These are phyloP conservation scores for Amphirosellinia nigrospora DNA, from an alignment of 495 filamentous ascomycete genomes.

Conservation along the genomic window DNA sequence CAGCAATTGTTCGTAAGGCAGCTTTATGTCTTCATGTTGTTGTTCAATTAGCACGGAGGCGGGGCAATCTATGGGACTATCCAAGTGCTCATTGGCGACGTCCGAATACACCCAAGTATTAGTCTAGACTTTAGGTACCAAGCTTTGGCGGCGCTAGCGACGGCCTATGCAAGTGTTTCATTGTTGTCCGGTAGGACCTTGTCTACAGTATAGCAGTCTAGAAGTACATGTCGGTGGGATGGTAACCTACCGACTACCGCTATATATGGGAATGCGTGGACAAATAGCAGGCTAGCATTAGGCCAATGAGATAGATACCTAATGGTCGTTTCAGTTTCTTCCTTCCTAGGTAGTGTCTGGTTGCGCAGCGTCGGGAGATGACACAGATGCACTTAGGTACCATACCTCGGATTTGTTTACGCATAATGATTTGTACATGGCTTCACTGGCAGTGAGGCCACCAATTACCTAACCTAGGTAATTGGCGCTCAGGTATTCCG, in stretches of 20 bases:
- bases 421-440: slow-evolving; percentile 19
- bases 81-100: background rate
- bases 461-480: slow-evolving; percentile 22
- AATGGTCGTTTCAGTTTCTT: slow-evolving; percentile 10
- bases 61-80: background rate
- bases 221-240: background rate
- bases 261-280: slow-evolving; percentile 3
- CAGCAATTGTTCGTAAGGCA: background rate
- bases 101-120: background rate
- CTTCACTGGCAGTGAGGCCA: slow-evolving; percentile 20
- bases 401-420: background rate
- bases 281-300: background rate
- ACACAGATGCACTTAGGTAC: slow-evolving; percentile 12
- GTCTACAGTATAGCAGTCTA: background rate
- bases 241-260: background rate
- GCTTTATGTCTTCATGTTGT: background rate
- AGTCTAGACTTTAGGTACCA: slow-evolving; percentile 15
- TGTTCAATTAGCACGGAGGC: background rate
- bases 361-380: slow-evolving; percentile 13
- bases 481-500: slow-evolving; percentile 1
- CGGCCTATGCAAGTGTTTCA: background rate
- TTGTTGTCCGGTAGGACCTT: background rate
- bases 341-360: slow-evolving; percentile 14
- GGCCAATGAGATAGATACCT: background rate
- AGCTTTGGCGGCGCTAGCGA: slow-evolving; percentile 4